These are phyloP conservation scores for Emmonsia crescens DNA, from an alignment of 2,329 filamentous ascomycete genomes.

Conservation along the genomic window DNA sequence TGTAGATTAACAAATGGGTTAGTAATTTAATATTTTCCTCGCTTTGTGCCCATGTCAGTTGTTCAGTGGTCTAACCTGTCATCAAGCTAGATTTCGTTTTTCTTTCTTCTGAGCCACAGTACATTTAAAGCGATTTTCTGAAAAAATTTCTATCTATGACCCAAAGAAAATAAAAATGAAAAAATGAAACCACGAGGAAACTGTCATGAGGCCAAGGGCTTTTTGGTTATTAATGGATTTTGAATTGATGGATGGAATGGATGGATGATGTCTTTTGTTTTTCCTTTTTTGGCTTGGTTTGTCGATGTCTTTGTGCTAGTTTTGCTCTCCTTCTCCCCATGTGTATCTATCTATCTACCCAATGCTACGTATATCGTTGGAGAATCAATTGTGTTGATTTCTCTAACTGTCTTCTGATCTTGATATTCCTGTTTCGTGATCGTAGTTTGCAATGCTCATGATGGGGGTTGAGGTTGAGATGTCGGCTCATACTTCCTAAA, in stretches of 20 bases:
- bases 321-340: background rate
- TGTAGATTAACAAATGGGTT: conserved; percentile 36
- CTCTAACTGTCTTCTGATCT: background rate
- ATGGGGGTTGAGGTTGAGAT: too few species aligned
- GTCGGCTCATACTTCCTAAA: too few species aligned
- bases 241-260: background rate
- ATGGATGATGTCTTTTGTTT: conserved; percentile 4
- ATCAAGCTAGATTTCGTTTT: background rate
- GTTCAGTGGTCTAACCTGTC: background rate
- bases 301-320: background rate
- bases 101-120: background rate
- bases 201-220: background rate
- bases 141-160: background rate
- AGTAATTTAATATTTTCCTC: background rate
- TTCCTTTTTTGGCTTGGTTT: background rate
- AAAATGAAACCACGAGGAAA: background rate
- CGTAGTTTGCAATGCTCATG: background rate
- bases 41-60: background rate
- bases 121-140: background rate
- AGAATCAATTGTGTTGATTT: background rate
- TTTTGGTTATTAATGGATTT: conserved; percentile 7
- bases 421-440: background rate
- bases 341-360: background rate
- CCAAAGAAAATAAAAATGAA: background rate
- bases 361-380: background rate